A percentile compares a stretch with the other conserved stretches of the same genome.
Conservation (phyloP, 257 asterid species). For the Penstemon davidsonii region DNA sequence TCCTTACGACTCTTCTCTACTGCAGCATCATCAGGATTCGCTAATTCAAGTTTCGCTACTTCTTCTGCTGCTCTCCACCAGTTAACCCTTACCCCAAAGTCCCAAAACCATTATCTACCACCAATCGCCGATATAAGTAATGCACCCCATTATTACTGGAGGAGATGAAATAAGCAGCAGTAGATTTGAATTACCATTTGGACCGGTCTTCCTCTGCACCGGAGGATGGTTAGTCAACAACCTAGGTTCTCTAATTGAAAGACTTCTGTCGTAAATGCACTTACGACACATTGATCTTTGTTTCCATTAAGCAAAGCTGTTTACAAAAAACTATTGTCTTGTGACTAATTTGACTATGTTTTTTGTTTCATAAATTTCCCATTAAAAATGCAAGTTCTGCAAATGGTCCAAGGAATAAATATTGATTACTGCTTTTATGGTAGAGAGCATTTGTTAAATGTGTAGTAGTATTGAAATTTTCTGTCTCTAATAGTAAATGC, state of each 20-base stretch:
- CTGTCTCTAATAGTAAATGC: neutral
- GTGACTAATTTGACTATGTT: neutral
- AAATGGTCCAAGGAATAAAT: neutral
- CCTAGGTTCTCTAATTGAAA: constrained; percentile 3
- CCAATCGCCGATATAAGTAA: constrained; percentile 39
- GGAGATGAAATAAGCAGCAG: constrained; percentile 38
- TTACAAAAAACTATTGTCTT: neutral
- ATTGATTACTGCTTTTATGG: neutral
- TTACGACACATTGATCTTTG: neutral
- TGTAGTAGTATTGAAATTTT: neutral
- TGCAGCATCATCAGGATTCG: constrained; percentile 99
- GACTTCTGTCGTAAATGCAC: constrained; percentile 3
- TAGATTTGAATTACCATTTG: constrained; percentile 7
- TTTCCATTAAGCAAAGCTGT: constrained; percentile 6
- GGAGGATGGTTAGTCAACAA: constrained; percentile 27
- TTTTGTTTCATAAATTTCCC: neutral
- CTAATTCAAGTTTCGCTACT: constrained; percentile 44
- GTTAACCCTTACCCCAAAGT: constrained; percentile 33
- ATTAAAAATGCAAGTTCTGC: too few relatives aligned
- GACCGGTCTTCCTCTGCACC: constrained; percentile 8
- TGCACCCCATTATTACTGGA: constrained; percentile 39
- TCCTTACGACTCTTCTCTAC: constrained; percentile 56
- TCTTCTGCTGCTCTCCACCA: constrained; percentile 52
- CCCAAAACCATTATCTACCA: constrained; percentile 40
- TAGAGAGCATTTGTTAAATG: neutral